Evolutionary conservation across 176 grass and related monocot species (phyloP).

Genomic region (Thinopyrum elongatum): DNA sequence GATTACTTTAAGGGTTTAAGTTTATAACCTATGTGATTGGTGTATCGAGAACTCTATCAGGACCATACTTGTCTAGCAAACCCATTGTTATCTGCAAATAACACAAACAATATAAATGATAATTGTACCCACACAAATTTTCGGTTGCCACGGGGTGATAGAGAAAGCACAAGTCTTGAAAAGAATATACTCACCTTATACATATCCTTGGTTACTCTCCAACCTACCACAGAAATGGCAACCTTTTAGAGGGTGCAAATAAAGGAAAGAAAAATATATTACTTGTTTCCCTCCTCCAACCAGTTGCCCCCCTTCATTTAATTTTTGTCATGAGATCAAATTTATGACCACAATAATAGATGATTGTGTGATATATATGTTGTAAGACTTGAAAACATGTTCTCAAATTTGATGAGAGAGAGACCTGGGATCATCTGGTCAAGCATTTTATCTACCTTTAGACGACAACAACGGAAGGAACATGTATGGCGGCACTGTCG

Average conservation of each 20-base stretch:
- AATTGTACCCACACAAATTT: neutral
- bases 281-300: constrained; percentile 32
- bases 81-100: constrained; percentile 75
- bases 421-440: too few relatives aligned
- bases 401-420: too few relatives aligned
- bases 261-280: neutral
- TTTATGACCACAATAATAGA: too few relatives aligned
- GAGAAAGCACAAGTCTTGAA: neutral
- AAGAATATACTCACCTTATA: constrained; percentile 68
- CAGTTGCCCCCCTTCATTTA: too few relatives aligned
- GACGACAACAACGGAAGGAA: too few relatives aligned
- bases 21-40: constrained; percentile 81
- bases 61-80: constrained; percentile 95
- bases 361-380: too few relatives aligned
- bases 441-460: too few relatives aligned
- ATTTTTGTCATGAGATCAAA: too few relatives aligned
- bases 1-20: neutral
- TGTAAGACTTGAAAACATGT: too few relatives aligned
- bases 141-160: neutral
- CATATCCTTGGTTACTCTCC: constrained; percentile 91
- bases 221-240: constrained; percentile 43
- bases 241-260: neutral
- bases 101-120: neutral
- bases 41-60: constrained; percentile 93
- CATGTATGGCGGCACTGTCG: too few relatives aligned